Percentiles rank a stretch among this genome's conserved stretches.
Evolutionary conservation across 768 basidiomycete genomes (phyloP).

Genomic region (Tulasnella sp.): DNA sequence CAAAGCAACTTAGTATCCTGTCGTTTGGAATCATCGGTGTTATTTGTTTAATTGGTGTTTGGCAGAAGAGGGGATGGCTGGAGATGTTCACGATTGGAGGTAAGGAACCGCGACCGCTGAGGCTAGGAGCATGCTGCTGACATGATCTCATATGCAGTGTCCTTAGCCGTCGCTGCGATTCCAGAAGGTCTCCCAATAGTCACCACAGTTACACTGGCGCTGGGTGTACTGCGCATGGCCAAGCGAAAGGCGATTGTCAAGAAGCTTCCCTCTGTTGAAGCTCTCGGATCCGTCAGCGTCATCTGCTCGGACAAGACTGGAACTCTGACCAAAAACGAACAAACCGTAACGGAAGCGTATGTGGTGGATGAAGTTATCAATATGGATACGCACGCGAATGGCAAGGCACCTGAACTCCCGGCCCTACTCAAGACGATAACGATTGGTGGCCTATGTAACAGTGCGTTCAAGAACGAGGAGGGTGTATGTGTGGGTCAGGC

Average conservation of each 20-base stretch:
- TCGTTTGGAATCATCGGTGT: conserved; percentile 93
- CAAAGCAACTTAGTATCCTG: conserved; percentile 76
- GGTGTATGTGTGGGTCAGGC: conserved; percentile 75
- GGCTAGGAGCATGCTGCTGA: not conserved
- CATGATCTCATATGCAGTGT: conserved; percentile 45
- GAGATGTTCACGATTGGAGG: conserved; percentile 99
- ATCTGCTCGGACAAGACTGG: conserved; percentile 98
- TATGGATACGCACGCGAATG: conserved; percentile 36
- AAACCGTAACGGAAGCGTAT: conserved; percentile 85
- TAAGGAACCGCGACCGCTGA: conserved; percentile 28
- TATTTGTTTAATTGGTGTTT: conserved; percentile 81
- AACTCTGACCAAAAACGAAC: conserved; percentile 91
- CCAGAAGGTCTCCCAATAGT: conserved; percentile 95
- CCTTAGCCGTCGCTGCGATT: conserved; percentile 95
- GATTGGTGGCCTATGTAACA: conserved; percentile 84
- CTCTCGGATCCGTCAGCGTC: conserved; percentile 89
- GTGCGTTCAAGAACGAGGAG: conserved; percentile 63
- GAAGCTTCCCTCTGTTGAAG: conserved; percentile 90
- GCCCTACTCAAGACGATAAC: conserved; percentile 67
- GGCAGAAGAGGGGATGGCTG: conserved; percentile 78
- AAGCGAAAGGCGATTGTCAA: conserved; percentile 95
- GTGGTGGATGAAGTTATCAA: conserved; percentile 69
- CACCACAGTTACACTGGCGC: conserved; percentile 90
- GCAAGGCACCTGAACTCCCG: conserved; percentile 28
- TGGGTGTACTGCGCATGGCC: conserved; percentile 89